Conservation (phyloP, 192 early-diverging fungal species). For the Cladochytrium replicatum region DNA sequence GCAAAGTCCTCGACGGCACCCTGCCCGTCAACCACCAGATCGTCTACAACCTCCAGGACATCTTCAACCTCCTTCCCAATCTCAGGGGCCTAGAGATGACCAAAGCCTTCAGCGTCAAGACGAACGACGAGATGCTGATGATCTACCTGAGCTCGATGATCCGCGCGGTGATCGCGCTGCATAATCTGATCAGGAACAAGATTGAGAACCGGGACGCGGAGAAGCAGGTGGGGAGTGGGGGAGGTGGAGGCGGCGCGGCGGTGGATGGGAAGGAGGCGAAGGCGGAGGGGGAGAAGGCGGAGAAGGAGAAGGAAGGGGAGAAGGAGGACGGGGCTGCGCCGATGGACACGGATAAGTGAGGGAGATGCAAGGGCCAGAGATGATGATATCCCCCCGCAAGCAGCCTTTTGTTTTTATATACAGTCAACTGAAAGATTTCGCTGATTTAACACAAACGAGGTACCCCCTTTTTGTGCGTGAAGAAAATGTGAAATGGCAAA, state of each 20-base stretch:
- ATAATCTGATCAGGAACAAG: slow-evolving; percentile 97
- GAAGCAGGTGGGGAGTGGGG: slow-evolving; percentile 26
- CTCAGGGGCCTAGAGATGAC: slow-evolving; percentile 69
- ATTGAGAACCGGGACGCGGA: slow-evolving; percentile 74
- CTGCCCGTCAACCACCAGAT: slow-evolving; percentile 95
- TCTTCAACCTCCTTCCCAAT: slow-evolving; percentile 95
- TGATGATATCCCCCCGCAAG: too few species aligned
- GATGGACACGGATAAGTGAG: slow-evolving; percentile 20
- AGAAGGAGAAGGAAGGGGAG: slow-evolving; percentile 21
- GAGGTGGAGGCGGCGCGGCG: slow-evolving; percentile 13
- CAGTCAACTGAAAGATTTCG: too few species aligned
- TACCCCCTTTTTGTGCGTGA: too few species aligned
- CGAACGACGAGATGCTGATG: slow-evolving; percentile 91
- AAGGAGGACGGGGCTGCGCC: slow-evolving; percentile 11
- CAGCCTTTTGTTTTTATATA: too few species aligned
- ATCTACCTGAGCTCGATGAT: slow-evolving; percentile 89
- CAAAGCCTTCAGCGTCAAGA: slow-evolving; percentile 78
- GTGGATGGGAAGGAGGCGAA: not conserved
- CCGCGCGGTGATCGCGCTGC: slow-evolving; percentile 90
- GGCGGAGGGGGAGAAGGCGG: slow-evolving; percentile 13
- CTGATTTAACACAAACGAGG: too few species aligned
- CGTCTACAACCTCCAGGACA: slow-evolving; percentile 96
- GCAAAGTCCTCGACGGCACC: slow-evolving; percentile 73
- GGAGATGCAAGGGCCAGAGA: slow-evolving; percentile 1
- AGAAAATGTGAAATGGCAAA: too few species aligned